Evolutionary conservation across 192 early-diverging fungal genomes (phyloP), one percentile per base, ranked within the genome.

Genomic region (Rhizoclosmatium globosum): DNA sequence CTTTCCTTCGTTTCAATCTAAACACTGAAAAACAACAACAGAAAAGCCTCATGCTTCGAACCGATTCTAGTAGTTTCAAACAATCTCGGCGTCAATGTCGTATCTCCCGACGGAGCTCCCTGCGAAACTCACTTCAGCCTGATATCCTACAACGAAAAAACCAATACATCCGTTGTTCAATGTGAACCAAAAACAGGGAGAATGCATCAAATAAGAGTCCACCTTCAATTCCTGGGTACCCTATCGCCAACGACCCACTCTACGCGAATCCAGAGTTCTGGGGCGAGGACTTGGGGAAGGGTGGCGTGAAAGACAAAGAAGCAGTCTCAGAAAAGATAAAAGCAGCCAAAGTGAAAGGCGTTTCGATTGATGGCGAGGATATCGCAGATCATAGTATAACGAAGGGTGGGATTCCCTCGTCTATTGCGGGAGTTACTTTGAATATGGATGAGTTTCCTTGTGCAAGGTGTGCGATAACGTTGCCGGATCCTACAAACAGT

Each of bases 181-280:
- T 94, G 94, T 73, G 83, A 89, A 57, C 98, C 98, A 1, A 79
- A 94, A 19, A 98, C 97, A 0, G 98, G 98, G 1, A 85, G 98
- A 43, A 98, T 97, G 13, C 98, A 99, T 71, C 98, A 99, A 85
- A 98, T 99, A 74, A 92, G 98, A 45, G 97, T 99, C 57, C 98
- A 99, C 76, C 80, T 99, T 44, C 94, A 96, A 84, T 96, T 91
- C 77, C 87, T 0, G 98, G 98, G 3, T 89, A 90, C 67, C 96
- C 97, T 1, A 98, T 99, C 68, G 95, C 93, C 23, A 98, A 99
- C 77, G 98, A 99, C 77, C 98, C 98, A 13, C 74, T 98, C 2
- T 99, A 99, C 83, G 88, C 91, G 61, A 74, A 74, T 45, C 90
- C 77, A 9, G 88, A 90, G 1, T 84, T 92, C 0, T 98, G 96